A percentile compares a stretch with the other conserved stretches of the same genome.
phyloP scores from a whole-genome alignment of 1,139 yeast species.

The Arxiozyma slooffiae region DNA sequence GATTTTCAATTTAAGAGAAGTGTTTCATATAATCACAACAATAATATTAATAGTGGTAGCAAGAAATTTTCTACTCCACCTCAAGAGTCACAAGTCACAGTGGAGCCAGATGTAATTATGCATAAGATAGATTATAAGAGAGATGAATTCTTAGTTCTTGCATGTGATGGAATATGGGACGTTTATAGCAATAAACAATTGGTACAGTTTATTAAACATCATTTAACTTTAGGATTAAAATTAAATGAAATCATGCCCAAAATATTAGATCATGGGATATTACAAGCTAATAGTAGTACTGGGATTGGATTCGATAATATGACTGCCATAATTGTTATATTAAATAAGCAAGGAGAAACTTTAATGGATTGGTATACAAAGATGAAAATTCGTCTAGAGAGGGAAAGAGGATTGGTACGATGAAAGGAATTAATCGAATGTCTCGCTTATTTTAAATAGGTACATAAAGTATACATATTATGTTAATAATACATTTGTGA shows the following conservation, averaged over 20 bases:
- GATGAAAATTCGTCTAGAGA: constrained; percentile 42
- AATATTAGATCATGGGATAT: constrained; percentile 54
- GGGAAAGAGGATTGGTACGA: constrained; percentile 35
- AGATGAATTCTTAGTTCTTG: constrained; percentile 59
- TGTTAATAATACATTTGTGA: no score
- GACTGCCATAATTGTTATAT: constrained; percentile 58
- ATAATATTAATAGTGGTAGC: constrained; percentile 27
- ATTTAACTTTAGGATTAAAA: constrained; percentile 47
- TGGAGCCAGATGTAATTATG: constrained; percentile 58
- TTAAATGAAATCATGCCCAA: constrained; percentile 50
- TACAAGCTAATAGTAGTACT: constrained; percentile 64
- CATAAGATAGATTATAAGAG: constrained; percentile 38
- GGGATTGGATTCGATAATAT: constrained; percentile 77
- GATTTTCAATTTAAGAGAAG: constrained; percentile 56
- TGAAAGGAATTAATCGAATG: no score
- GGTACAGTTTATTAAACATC: constrained; percentile 45
- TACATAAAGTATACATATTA: no score
- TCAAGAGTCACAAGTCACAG: constrained; percentile 42
- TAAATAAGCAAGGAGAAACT: constrained; percentile 38
- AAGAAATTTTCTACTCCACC: constrained; percentile 24
- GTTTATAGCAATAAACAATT: constrained; percentile 54
- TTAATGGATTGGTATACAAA: constrained; percentile 50
- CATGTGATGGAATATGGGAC: constrained; percentile 80
- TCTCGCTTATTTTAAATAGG: no score
- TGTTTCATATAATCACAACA: constrained; percentile 31